Base-by-base conservation (phyloP, 805 yeast species). In the Starmerella vitae region DNA sequence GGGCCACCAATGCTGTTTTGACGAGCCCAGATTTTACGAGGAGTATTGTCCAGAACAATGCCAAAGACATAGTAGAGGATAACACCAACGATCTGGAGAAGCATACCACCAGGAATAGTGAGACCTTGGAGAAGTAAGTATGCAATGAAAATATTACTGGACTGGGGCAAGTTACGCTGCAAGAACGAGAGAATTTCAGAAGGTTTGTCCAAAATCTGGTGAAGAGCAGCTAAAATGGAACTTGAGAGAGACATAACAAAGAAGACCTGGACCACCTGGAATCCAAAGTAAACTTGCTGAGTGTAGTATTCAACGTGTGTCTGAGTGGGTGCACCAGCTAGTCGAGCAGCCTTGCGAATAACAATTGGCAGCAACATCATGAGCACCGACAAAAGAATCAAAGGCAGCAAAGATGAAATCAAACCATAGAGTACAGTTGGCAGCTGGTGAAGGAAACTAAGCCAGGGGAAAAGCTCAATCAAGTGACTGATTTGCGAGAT, bases 1-100 rank as follows among this genome's bases (percentile, higher is more conserved):
- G 86, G 80, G 30, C 70, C 66, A 10, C 74, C 68, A 50, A 88
- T 64, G 1, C 65, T 67, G 56, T 72, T 73, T 56, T 61, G 72
- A 54, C 94, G 74, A 44, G 59, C 72, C 95, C 95, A 88, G 64
- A 78, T 81, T 61, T 83, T 77, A 63, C 97, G 76, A 45, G 97
- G 97, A 5, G 97, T 84, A 38, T 71, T 68, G 58, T 85, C 94
- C 44, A 91, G 68, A 18, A 84, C 43, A 47, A 64, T 65, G 22
- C 91, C 82, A 43, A 86, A 64, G 27, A 78, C 63, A 55, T 79
- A 76, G 37, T 80, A 76, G 47, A 86, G 64, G 38, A 81, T 67
- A 52, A 91, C 65, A 2, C 76, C 71, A 30, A 77, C 85, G 39
- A 83, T 59, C 61, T 84, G 95, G 43, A 82, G 68, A 37, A 91